phyloP scores from a whole-genome alignment of 352 stramenopile genomes.

The Phytopythium chamaehyphon region DNA sequence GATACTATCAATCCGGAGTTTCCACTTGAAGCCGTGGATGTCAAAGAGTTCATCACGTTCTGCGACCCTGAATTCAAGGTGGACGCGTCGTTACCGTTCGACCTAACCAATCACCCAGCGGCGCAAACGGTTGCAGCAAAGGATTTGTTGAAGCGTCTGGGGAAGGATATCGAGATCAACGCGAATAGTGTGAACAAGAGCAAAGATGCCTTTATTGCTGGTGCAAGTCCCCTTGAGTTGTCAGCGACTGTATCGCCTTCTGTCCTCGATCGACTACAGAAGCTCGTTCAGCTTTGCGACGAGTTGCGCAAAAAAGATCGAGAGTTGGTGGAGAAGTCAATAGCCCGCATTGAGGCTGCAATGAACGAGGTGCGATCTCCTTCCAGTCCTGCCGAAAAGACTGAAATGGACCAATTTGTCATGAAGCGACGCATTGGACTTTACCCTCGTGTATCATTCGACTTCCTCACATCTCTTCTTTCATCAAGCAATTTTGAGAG shows the following conservation, averaged over 20 bases:
- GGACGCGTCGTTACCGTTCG: constrained; percentile 83
- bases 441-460: constrained; percentile 65
- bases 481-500: constrained; percentile 51
- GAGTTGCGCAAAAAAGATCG: constrained; percentile 50
- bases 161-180: constrained; percentile 90
- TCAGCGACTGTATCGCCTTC: constrained; percentile 5
- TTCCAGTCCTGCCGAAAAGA: constrained; percentile 4
- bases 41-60: constrained; percentile 69
- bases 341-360: constrained; percentile 40
- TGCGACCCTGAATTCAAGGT: constrained; percentile 60
- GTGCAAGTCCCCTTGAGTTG: constrained; percentile 52
- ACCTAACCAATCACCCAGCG: constrained; percentile 85
- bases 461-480: constrained; percentile 75
- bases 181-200: constrained; percentile 64
- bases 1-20: constrained; percentile 64
- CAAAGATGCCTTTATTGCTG: constrained; percentile 70
- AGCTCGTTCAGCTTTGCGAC: constrained; percentile 50
- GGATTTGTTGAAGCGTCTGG: constrained; percentile 90
- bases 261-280: constrained; percentile 29
- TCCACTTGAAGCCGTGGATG: constrained; percentile 63
- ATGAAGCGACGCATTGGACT: constrained; percentile 52
- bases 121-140: constrained; percentile 93
- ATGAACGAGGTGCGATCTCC: constrained; percentile 43
- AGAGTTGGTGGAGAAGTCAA: constrained; percentile 41
- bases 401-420: constrained; percentile 46